These are phyloP conservation scores for Colletotrichum coccodes DNA, from an alignment of 2,329 filamentous ascomycete genomes.

Conservation along the genomic window DNA sequence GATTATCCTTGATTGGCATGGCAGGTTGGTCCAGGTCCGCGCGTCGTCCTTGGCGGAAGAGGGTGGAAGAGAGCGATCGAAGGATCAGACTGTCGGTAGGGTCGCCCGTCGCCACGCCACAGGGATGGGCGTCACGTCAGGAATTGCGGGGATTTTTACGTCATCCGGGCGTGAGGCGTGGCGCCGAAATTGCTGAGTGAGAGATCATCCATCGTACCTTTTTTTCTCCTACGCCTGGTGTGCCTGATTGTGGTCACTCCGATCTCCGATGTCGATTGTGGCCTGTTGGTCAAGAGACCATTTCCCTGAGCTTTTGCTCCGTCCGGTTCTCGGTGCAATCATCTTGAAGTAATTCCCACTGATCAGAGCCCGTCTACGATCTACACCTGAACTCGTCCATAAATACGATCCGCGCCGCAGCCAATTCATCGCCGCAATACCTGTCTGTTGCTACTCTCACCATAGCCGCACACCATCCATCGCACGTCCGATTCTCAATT, in stretches of 20 bases:
- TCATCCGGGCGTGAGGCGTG: conserved; percentile 17
- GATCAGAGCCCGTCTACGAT: background rate
- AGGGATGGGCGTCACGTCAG: conserved; percentile 3
- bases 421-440: background rate
- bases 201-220: conserved; percentile 9
- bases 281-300: background rate
- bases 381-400: background rate
- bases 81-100: background rate
- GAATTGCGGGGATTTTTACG: conserved; percentile 21
- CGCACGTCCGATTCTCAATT: background rate
- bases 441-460: background rate
- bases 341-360: conserved; percentile 14
- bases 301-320: conserved; percentile 2
- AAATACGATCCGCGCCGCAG: background rate
- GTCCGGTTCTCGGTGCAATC: background rate
- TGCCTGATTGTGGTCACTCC: background rate
- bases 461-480: background rate
- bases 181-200: background rate
- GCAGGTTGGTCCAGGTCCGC: conserved; percentile 9
- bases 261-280: background rate
- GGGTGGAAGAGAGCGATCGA: too few species aligned
- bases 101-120: conserved; percentile 2
- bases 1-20: background rate
- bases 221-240: background rate
- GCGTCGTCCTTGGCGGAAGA: conserved; percentile 19